Percentiles rank a stretch among this genome's conserved stretches.
Evolutionary conservation across 139 green algal genomes (phyloP).

Genomic region (Chloropicon primus): DNA sequence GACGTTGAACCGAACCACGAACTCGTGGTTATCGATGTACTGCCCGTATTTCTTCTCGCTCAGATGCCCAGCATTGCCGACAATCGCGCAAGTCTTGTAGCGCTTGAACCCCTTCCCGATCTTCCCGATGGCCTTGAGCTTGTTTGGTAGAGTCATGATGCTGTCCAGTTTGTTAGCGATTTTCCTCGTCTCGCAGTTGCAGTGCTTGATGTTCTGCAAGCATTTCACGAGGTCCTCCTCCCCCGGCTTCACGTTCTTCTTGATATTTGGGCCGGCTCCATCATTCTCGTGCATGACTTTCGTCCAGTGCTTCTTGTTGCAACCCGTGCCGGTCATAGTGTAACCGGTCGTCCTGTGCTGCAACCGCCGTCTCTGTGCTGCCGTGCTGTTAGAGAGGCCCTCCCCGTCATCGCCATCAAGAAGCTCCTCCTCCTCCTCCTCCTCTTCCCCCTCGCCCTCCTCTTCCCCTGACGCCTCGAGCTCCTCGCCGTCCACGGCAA

Average conservation of each 20-base stretch:
- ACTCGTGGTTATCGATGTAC: conserved; percentile 15
- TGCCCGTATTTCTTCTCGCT: conserved; percentile 9
- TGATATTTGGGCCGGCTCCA: conserved; percentile 1
- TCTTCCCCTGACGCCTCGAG: no score
- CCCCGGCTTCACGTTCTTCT: conserved; percentile 3
- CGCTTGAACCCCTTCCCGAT: neutral
- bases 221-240: conserved; percentile 4
- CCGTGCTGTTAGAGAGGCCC: no score
- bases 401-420: no score
- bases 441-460: no score
- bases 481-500: neutral
- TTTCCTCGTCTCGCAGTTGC: neutral
- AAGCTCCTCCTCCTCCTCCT: no score
- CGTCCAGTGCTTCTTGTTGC: conserved; percentile 1
- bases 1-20: conserved; percentile 12
- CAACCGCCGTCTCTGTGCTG: neutral
- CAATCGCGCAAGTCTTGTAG: conserved; percentile 10
- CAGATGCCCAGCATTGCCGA: conserved; percentile 11
- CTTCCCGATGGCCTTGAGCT: neutral
- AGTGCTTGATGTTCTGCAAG: conserved; percentile 2
- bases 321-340: conserved; percentile 7
- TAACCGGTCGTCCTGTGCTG: neutral
- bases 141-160: neutral
- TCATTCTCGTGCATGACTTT: conserved; percentile 12
- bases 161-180: neutral